Evolutionary conservation across 2,329 filamentous ascomycete species (phyloP).

Genomic region (Epichloe brachyelytri): DNA sequence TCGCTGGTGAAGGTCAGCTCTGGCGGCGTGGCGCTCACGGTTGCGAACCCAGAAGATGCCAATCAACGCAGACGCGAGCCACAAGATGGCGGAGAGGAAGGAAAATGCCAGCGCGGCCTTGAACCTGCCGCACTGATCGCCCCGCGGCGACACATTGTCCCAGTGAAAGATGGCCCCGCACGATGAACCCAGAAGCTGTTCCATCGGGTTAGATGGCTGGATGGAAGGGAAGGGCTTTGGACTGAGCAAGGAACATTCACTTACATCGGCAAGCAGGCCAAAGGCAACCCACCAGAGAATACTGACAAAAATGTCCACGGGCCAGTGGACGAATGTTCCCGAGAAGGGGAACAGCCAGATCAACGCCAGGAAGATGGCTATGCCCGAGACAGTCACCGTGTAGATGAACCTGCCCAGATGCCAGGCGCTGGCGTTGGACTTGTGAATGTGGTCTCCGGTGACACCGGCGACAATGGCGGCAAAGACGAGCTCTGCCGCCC

Average conservation of each 20-base stretch:
- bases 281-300: constrained; percentile 59
- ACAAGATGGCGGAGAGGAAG: constrained; percentile 58
- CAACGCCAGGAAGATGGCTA: constrained; percentile 56
- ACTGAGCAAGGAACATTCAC: constrained; percentile 13
- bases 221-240: too few species aligned
- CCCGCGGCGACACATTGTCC: constrained; percentile 35
- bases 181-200: constrained; percentile 28
- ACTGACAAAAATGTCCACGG: constrained; percentile 55
- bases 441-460: constrained; percentile 51
- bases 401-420: constrained; percentile 57
- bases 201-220: neutral
- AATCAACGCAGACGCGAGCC: constrained; percentile 51
- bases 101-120: constrained; percentile 59
- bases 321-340: constrained; percentile 55
- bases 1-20: constrained; percentile 17
- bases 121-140: constrained; percentile 50
- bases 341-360: constrained; percentile 64
- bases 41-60: constrained; percentile 41
- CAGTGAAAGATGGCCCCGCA: constrained; percentile 50
- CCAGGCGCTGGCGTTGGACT: constrained; percentile 34
- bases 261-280: constrained; percentile 49
- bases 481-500: constrained; percentile 47
- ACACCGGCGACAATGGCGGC: constrained; percentile 61
- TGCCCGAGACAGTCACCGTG: constrained; percentile 54
- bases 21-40: constrained; percentile 19